phyloP scores from a whole-genome alignment of 2,329 filamentous ascomycete species.

The Onygena corvina region DNA sequence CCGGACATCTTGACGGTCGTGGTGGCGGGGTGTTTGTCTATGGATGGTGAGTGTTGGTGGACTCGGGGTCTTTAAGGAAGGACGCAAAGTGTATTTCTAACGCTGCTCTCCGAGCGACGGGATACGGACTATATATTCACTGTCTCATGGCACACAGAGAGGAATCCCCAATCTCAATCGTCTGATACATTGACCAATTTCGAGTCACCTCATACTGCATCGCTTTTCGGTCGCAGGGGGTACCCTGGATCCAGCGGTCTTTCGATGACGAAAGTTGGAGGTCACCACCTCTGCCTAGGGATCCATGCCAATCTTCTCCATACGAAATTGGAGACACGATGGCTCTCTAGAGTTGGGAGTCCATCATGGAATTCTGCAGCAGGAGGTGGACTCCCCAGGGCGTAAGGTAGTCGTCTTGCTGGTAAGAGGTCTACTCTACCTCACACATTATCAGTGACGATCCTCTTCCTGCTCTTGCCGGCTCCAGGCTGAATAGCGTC shows the following conservation, averaged over 20 bases:
- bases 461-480: conserved; percentile 20
- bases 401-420: background rate
- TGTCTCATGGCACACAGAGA: background rate
- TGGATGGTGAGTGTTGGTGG: background rate
- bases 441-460: conserved; percentile 2
- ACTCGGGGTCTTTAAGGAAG: background rate
- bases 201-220: background rate
- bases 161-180: background rate
- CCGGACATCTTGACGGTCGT: conserved; percentile 21
- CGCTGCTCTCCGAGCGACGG: background rate
- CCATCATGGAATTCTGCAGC: background rate
- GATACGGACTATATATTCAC: background rate
- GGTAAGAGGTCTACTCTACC: background rate
- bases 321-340: too few species aligned
- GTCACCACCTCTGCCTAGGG: too few species aligned
- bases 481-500: background rate
- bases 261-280: background rate
- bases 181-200: background rate
- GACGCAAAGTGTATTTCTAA: background rate
- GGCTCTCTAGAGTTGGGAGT: too few species aligned
- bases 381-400: background rate
- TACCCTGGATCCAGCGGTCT: background rate
- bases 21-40: conserved; percentile 23
- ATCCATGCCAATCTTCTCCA: too few species aligned
- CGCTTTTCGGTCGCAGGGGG: background rate